phyloP scores from a whole-genome alignment of 257 asterid species.

The Nicotiana sylvestris region DNA sequence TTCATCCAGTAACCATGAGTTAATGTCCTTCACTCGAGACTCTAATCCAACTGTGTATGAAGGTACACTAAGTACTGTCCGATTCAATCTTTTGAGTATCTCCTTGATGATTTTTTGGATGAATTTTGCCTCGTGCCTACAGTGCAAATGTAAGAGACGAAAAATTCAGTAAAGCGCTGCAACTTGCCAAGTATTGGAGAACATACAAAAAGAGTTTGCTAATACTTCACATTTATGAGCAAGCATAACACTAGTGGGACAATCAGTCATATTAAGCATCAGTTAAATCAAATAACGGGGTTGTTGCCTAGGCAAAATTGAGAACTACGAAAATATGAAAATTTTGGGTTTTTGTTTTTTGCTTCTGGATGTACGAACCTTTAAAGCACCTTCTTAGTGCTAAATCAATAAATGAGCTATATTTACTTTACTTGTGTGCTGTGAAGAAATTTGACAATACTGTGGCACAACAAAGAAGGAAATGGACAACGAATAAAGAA shows the following conservation, averaged over 20 bases:
- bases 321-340: neutral
- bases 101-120: constrained; percentile 18
- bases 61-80: constrained; percentile 1
- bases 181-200: neutral
- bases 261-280: neutral
- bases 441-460: neutral
- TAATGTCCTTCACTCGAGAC: constrained; percentile 11
- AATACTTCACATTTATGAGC: neutral
- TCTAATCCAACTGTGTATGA: constrained; percentile 16
- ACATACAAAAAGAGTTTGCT: neutral
- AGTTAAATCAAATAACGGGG: neutral
- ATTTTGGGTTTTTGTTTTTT: too few species aligned
- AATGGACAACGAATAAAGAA: neutral
- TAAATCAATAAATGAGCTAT: neutral
- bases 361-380: neutral
- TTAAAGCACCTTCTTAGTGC: neutral
- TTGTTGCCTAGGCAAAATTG: neutral
- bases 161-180: neutral
- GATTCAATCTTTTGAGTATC: constrained; percentile 10
- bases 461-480: neutral
- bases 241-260: neutral
- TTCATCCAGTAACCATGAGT: constrained; percentile 12
- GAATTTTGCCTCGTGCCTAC: constrained; percentile 20
- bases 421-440: neutral
- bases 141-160: neutral